phyloP scores from a whole-genome alignment of 371 early-diverging fungal species.

The Syncephalastrum contaminatum region DNA sequence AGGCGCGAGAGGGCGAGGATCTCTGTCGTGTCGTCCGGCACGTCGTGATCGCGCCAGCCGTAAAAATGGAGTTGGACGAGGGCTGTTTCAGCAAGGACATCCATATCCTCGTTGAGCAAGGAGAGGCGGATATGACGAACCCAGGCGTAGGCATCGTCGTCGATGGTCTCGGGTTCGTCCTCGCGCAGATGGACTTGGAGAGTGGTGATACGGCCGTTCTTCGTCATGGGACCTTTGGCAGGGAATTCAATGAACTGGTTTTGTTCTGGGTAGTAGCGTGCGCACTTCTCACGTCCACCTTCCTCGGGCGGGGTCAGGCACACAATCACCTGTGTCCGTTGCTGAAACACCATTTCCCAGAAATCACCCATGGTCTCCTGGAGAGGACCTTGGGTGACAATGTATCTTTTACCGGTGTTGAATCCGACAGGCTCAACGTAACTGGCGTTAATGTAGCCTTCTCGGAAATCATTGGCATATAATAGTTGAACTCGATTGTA shows the following conservation, averaged over 20 bases:
- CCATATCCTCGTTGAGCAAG: constrained; percentile 2
- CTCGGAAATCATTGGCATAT: constrained; percentile 1
- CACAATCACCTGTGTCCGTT: constrained; percentile 70
- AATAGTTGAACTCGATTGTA: constrained; percentile 46
- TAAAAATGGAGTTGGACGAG: constrained; percentile 80
- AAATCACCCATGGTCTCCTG: constrained; percentile 78
- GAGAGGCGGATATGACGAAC: constrained; percentile 16
- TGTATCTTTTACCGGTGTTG: constrained; percentile 54
- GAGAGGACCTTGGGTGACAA: constrained; percentile 92
- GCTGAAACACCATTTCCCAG: constrained; percentile 89
- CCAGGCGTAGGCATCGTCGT: constrained; percentile 14
- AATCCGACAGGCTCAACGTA: constrained; percentile 47
- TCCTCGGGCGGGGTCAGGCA: constrained; percentile 85
- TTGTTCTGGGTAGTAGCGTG: constrained; percentile 73
- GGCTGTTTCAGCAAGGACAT: constrained; percentile 5
- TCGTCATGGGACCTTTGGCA: constrained; percentile 1
- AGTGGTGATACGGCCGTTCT: background rate
- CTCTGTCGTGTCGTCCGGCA: constrained; percentile 50
- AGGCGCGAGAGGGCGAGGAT: constrained; percentile 45
- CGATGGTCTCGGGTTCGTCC: constrained; percentile 11
- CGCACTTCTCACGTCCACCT: constrained; percentile 67
- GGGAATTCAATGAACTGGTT: constrained; percentile 11
- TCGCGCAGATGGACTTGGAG: constrained; percentile 6
- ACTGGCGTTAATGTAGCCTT: constrained; percentile 86
- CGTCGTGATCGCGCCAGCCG: constrained; percentile 92